Evolutionary conservation across 257 asterid species (phyloP).

Genomic region (Rauvolfia tetraphylla): DNA sequence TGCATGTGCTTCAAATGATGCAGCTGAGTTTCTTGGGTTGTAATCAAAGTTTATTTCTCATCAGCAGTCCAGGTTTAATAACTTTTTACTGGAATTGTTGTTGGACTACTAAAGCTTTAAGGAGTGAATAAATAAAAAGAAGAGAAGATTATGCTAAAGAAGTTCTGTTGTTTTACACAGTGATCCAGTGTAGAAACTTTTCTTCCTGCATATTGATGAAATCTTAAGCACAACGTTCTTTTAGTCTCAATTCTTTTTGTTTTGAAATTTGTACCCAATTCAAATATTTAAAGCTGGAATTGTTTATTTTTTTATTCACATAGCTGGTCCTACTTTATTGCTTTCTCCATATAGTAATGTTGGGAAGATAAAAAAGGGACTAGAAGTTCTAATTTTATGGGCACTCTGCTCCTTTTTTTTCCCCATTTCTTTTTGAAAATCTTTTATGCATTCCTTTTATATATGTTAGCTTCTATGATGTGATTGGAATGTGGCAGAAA

Average conservation of each 20-base stretch:
- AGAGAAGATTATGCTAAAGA: neutral
- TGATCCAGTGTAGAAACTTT: neutral
- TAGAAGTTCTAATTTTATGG: neutral
- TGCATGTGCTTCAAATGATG: neutral
- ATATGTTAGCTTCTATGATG: neutral
- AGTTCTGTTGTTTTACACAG: neutral
- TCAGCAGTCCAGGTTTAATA: neutral
- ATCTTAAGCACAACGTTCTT: too few relatives aligned
- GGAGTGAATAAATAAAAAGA: neutral
- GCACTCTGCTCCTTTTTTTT: neutral
- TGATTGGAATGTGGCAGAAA: constrained; percentile 42
- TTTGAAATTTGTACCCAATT: neutral
- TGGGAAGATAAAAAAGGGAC: neutral
- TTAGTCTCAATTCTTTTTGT: neutral
- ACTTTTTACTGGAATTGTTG: neutral
- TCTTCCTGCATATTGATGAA: neutral
- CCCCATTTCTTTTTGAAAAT: too few relatives aligned
- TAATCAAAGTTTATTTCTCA: neutral
- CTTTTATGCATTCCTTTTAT: neutral
- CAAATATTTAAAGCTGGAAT: neutral
- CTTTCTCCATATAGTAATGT: neutral
- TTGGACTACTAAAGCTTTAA: neutral
- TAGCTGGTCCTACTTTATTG: neutral
- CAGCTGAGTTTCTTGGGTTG: neutral
- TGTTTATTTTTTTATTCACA: neutral